These are phyloP conservation scores for Neonectria hederae DNA, from an alignment of 2,329 filamentous ascomycete genomes.

Conservation along the genomic window DNA sequence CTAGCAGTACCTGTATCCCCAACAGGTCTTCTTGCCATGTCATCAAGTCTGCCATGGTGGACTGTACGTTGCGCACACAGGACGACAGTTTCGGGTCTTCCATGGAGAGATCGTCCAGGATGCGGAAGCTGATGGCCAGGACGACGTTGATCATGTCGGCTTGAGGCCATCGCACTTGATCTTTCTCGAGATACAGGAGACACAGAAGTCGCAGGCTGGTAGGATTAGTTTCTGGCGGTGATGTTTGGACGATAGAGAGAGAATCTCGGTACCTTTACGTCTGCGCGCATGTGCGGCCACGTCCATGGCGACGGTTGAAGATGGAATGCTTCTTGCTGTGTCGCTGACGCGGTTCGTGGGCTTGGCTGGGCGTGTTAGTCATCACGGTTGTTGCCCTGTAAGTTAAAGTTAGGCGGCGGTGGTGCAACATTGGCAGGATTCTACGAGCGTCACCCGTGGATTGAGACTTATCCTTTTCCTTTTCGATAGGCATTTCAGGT, in stretches of 20 bases:
- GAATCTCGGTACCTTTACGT: slow-evolving; percentile 28
- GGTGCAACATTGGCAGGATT: background rate
- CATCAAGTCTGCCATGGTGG: slow-evolving; percentile 46
- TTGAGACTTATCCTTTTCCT: background rate
- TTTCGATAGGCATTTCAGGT: background rate
- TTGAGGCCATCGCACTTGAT: slow-evolving; percentile 52
- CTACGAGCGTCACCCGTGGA: background rate
- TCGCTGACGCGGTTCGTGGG: no score
- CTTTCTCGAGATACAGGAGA: slow-evolving; percentile 51
- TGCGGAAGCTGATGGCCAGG: slow-evolving; percentile 45
- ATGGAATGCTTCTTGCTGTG: background rate
- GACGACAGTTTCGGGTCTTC: slow-evolving; percentile 32
- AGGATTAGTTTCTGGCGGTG: fast-evolving
- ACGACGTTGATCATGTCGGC: slow-evolving; percentile 51
- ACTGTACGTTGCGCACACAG: slow-evolving; percentile 46
- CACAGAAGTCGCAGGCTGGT: slow-evolving; percentile 50
- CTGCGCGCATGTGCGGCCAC: slow-evolving; percentile 24
- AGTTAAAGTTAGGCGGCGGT: background rate
- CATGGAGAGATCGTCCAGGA: slow-evolving; percentile 32
- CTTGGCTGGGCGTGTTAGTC: background rate
- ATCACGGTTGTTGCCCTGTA: background rate
- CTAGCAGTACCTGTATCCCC: slow-evolving; percentile 48
- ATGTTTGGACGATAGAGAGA: background rate
- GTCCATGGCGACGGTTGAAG: slow-evolving; percentile 15
- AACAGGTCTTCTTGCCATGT: slow-evolving; percentile 42